Conservation (phyloP, 2,329 filamentous ascomycete genomes). For the Dactylellina parvicollis region DNA sequence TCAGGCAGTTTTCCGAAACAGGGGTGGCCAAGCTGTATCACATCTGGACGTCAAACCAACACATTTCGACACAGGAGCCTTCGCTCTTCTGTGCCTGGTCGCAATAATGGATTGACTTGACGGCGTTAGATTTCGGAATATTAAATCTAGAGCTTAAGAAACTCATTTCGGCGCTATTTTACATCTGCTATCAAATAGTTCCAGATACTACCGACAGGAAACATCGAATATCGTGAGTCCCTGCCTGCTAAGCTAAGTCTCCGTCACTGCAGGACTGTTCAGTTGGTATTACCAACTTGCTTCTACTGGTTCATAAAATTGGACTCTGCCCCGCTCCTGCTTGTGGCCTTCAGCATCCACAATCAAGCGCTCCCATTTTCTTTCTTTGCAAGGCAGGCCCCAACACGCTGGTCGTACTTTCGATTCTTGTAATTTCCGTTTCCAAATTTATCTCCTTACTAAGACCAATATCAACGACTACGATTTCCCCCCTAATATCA, state of each 20-base stretch:
- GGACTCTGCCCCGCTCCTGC: not conserved
- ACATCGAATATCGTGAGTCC: no score
- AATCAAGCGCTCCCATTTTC: not conserved
- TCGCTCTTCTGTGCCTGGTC: not conserved
- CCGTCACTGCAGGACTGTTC: not conserved
- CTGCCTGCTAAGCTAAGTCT: no score
- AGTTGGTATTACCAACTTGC: no score
- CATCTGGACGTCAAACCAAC: not conserved
- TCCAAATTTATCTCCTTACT: no score
- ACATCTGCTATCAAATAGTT: no score
- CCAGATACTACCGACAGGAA: no score
- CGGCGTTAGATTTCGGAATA: not conserved
- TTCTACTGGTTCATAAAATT: not conserved
- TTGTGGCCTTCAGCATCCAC: not conserved
- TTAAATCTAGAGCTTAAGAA: no score
- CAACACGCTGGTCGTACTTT: not conserved
- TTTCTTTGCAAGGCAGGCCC: not conserved
- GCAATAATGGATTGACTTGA: not conserved
- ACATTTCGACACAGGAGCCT: constrained; percentile 15
- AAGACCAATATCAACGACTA: not conserved
- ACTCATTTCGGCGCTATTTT: no score
- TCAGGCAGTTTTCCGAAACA: not conserved
- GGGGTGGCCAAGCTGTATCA: not conserved
- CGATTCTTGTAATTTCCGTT: no score
- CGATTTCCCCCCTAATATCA: not conserved